Evolutionary conservation across 257 asterid genomes (phyloP).

Genomic region (Lycium ferocissimum): DNA sequence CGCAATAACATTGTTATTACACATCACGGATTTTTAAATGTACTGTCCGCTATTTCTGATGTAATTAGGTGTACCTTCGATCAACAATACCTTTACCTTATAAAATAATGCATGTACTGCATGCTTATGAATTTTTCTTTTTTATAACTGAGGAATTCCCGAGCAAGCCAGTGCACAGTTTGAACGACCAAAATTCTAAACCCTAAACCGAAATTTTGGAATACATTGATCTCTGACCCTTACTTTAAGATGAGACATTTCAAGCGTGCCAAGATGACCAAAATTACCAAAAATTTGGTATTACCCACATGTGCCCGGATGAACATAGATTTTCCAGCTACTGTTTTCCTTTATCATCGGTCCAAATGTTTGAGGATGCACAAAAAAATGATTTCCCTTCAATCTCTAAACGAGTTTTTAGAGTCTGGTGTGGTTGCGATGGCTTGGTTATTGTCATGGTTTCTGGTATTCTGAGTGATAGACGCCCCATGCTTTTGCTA

Average conservation of each 20-base stretch:
- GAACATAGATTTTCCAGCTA: background rate
- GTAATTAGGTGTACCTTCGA: no score
- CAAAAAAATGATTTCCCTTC: background rate
- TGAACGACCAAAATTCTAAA: no score
- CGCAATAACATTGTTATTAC: no score
- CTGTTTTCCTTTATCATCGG: background rate
- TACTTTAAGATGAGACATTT: background rate
- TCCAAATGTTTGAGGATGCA: background rate
- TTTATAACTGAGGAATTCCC: no score
- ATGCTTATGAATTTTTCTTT: no score
- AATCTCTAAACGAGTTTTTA: background rate
- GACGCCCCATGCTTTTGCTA: background rate
- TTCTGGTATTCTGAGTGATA: background rate
- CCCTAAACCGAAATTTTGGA: background rate
- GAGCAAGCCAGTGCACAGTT: no score
- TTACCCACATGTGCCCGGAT: background rate
- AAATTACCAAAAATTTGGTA: background rate
- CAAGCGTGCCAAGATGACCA: background rate
- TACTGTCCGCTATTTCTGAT: no score
- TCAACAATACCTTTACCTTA: no score
- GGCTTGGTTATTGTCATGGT: background rate
- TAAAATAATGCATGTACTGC: no score
- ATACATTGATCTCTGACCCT: background rate
- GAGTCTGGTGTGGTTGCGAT: background rate
- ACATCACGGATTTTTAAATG: no score